These are phyloP conservation scores for Lagenidium giganteum DNA, from an alignment of 352 stramenopile genomes.

Conservation along the genomic window DNA sequence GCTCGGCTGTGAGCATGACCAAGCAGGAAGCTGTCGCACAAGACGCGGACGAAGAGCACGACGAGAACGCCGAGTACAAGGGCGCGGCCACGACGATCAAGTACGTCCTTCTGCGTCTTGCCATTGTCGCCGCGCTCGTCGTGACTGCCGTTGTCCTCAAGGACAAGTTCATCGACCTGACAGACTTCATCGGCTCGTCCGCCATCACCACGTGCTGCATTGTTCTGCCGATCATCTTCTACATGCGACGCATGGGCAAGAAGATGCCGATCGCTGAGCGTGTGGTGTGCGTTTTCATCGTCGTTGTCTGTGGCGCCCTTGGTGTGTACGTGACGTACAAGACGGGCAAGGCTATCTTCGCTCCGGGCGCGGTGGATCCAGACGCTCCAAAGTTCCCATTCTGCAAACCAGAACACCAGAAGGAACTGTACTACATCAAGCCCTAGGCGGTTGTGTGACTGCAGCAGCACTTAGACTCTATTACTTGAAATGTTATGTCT, in stretches of 20 bases:
- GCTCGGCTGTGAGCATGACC: conserved; percentile 15
- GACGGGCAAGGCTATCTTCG: conserved; percentile 49
- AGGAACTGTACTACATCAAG: conserved; percentile 22
- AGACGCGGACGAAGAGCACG: conserved; percentile 8
- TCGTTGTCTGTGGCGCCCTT: conserved; percentile 15
- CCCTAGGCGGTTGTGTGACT: too few relatives aligned
- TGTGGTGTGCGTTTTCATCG: conserved; percentile 2
- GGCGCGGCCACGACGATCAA: conserved; percentile 19
- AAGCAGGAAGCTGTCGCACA: conserved; percentile 12
- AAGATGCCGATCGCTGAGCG: conserved; percentile 20
- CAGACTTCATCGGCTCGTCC: conserved; percentile 25
- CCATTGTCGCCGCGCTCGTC: conserved; percentile 14
- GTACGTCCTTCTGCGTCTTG: conserved; percentile 18
- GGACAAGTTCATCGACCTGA: conserved; percentile 27
- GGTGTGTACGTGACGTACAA: conserved; percentile 29
- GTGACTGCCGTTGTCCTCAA: conserved; percentile 19
- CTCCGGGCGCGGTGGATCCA: conserved; percentile 16
- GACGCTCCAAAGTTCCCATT: conserved; percentile 15
- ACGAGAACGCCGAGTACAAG: conserved; percentile 15
- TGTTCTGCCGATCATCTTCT: conserved; percentile 5
- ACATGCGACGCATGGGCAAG: conserved; percentile 16
- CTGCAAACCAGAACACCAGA: conserved; percentile 19
- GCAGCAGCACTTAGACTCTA: too few relatives aligned
- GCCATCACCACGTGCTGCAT: conserved; percentile 28
- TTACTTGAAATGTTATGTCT: too few relatives aligned